A percentile compares a stretch with the other conserved stretches of the same genome.
phyloP scores from a whole-genome alignment of 2,329 filamentous ascomycete species.

The Apiospora phragmitis region DNA sequence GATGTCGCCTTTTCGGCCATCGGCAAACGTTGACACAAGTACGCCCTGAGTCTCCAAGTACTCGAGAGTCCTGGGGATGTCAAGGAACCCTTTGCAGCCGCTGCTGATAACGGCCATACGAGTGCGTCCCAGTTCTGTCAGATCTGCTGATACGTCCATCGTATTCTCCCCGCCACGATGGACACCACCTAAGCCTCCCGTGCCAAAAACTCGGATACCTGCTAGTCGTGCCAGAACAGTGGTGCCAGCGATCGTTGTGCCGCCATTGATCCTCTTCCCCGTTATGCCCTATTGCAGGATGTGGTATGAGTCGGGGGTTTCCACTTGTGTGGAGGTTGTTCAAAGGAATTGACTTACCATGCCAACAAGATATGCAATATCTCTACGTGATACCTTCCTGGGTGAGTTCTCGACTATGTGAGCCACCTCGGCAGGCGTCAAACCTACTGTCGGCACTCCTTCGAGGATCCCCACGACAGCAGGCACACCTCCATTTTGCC shows the following conservation, averaged over 20 bases:
- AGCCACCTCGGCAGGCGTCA: conserved; percentile 70
- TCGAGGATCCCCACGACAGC: conserved; percentile 89
- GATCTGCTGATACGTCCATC: conserved; percentile 92
- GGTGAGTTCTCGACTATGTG: conserved; percentile 71
- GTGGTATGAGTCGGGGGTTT: conserved; percentile 15
- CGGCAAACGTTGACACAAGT: conserved; percentile 84
- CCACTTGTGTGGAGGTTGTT: conserved; percentile 6
- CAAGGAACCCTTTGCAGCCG: conserved; percentile 94
- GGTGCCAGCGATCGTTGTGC: conserved; percentile 90
- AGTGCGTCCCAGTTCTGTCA: conserved; percentile 90
- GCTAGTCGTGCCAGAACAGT: conserved; percentile 86
- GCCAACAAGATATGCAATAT: conserved; percentile 80
- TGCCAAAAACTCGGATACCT: conserved; percentile 91
- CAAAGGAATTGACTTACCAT: conserved; percentile 50
- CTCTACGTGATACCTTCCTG: conserved; percentile 82
- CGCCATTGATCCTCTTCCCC: conserved; percentile 74
- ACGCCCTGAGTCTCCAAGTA: conserved; percentile 72
- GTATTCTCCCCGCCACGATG: conserved; percentile 84
- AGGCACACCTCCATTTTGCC: conserved; percentile 78
- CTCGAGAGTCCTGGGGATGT: conserved; percentile 87
- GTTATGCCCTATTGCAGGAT: conserved; percentile 53
- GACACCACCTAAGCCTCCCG: conserved; percentile 90
- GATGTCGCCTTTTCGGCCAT: conserved; percentile 69
- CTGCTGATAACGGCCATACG: conserved; percentile 85
- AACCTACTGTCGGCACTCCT: conserved; percentile 79